These are phyloP conservation scores for Rheum nobile DNA, from an alignment of 148 eudicot genomes.

Conservation along the genomic window DNA sequence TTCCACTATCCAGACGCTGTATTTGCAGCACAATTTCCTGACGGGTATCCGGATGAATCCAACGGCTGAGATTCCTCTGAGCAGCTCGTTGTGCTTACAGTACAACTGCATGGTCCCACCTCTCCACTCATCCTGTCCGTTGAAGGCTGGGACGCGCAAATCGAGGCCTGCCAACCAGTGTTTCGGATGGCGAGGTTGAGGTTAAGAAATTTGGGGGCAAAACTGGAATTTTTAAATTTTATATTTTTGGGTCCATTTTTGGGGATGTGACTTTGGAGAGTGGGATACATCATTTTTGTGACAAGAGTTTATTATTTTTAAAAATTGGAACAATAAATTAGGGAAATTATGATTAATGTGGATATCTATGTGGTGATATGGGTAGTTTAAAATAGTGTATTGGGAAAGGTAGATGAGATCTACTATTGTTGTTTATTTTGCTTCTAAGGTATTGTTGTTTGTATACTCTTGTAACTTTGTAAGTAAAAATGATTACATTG, in stretches of 20 bases:
- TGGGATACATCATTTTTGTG: conserved; percentile 3
- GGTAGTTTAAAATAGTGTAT: neutral
- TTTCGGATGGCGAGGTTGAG: conserved; percentile 43
- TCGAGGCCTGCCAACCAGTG: conserved; percentile 71
- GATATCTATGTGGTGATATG: neutral
- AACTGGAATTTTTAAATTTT: neutral
- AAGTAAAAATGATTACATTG: too few species aligned
- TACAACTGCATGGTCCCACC: conserved; percentile 95
- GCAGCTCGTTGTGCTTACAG: conserved; percentile 67
- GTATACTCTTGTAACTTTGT: too few species aligned
- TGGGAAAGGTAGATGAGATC: too few species aligned
- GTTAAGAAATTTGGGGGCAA: neutral
- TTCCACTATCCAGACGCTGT: conserved; percentile 40
- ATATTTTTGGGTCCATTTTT: neutral
- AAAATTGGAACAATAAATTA: neutral
- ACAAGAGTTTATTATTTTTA: neutral
- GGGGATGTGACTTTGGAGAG: neutral
- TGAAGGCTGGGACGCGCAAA: conserved; percentile 59
- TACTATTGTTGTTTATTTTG: too few species aligned
- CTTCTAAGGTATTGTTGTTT: too few species aligned
- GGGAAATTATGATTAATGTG: neutral
- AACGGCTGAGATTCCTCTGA: conserved; percentile 72
- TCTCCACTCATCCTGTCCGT: conserved; percentile 63
- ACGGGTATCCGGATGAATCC: conserved; percentile 67
- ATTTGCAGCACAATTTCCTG: conserved; percentile 72